These are phyloP conservation scores for Cladosporium sp. DNA, from an alignment of 2,329 filamentous ascomycete genomes.

Conservation along the genomic window DNA sequence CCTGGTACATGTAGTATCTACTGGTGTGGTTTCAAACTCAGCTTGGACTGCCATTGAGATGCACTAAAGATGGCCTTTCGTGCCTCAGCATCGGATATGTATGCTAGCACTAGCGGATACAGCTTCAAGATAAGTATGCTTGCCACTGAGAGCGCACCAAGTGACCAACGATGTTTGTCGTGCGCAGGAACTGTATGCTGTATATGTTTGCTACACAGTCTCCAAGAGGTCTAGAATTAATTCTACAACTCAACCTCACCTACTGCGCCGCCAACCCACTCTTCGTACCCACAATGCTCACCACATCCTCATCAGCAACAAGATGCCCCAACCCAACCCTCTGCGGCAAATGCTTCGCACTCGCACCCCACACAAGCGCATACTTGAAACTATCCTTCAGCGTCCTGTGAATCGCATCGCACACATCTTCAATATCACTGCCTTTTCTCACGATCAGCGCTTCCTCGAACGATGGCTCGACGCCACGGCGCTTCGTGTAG, in stretches of 20 bases:
- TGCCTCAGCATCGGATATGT: too few relatives aligned
- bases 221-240: too few relatives aligned
- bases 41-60: not conserved
- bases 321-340: conserved; percentile 81
- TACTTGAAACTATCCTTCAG: conserved; percentile 99
- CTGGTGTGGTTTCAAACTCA: not conserved
- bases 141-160: not conserved
- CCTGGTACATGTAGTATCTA: too few relatives aligned
- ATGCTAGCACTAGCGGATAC: not conserved
- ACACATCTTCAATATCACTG: conserved; percentile 93
- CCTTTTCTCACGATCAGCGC: conserved; percentile 88
- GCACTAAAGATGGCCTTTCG: not conserved
- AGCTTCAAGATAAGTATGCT: not conserved
- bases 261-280: conserved; percentile 35
- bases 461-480: conserved; percentile 85
- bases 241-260: too few relatives aligned
- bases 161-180: not conserved
- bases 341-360: conserved; percentile 91
- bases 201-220: not conserved
- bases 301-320: conserved; percentile 70
- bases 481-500: conserved; percentile 94
- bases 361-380: conserved; percentile 95
- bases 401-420: conserved; percentile 88
- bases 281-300: conserved; percentile 59
- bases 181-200: not conserved